phyloP scores from a whole-genome alignment of 2,329 filamentous ascomycete species.

The Phaeosphaeriaceae sp. region DNA sequence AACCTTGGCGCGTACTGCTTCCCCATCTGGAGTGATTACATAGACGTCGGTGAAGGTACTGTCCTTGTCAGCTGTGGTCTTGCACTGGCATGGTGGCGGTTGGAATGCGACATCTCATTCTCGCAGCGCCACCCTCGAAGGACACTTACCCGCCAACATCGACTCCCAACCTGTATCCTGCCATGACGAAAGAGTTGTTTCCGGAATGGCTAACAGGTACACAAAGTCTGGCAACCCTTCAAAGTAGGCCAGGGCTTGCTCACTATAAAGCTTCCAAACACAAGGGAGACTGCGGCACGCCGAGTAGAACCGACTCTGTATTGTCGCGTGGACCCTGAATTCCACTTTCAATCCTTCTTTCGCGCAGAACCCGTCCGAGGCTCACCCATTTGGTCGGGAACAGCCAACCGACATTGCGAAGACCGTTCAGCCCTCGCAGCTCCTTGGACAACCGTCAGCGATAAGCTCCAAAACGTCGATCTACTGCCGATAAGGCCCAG shows the following conservation, averaged over 20 bases:
- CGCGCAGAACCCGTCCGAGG: background rate
- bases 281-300: background rate
- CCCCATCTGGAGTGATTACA: slow-evolving; percentile 54
- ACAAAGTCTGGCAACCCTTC: background rate
- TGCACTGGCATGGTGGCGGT: slow-evolving; percentile 1
- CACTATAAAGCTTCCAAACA: slow-evolving; percentile 7
- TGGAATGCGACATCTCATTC: slow-evolving; percentile 1
- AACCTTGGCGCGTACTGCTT: slow-evolving; percentile 55
- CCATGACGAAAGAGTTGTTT: slow-evolving; percentile 2
- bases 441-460: background rate
- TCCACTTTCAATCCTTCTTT: background rate
- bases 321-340: background rate
- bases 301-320: background rate
- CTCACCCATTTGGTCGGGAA: slow-evolving; percentile 1
- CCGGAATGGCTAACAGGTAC: background rate
- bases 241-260: slow-evolving; percentile 13
- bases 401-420: slow-evolving; percentile 6
- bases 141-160: slow-evolving; percentile 45
- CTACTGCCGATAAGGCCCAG: background rate
- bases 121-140: background rate
- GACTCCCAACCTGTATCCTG: slow-evolving; percentile 42
- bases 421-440: background rate
- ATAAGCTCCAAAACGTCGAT: slow-evolving; percentile 5
- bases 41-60: slow-evolving; percentile 59
- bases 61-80: background rate